phyloP scores from a whole-genome alignment of 148 eudicot species.

The Chenopodium formosanum region DNA sequence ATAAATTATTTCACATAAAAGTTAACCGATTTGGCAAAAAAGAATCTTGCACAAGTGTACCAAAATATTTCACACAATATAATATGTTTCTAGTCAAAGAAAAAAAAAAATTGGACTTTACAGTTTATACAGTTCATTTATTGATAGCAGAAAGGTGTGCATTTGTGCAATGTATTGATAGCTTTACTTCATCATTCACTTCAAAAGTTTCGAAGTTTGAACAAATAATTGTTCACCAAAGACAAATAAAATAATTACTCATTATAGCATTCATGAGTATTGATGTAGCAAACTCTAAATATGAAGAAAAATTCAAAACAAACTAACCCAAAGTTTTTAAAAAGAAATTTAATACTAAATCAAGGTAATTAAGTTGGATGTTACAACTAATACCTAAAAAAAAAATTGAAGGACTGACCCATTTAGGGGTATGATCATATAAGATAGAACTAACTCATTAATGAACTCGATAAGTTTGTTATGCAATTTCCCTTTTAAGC shows the following conservation, averaged over 20 bases:
- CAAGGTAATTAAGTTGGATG: not conserved
- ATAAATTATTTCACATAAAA: not conserved
- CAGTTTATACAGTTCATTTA: not conserved
- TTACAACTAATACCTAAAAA: not conserved
- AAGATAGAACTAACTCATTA: not conserved
- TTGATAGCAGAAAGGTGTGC: slow-evolving; percentile 7
- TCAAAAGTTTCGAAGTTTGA: slow-evolving; percentile 2
- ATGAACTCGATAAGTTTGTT: not conserved
- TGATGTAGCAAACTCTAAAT: slow-evolving; percentile 6
- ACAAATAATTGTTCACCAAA: slow-evolving; percentile 14
- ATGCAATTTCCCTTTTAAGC: not conserved
- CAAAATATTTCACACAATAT: not conserved
- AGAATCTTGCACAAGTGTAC: not conserved
- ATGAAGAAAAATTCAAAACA: slow-evolving; percentile 15
- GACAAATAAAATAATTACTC: not conserved
- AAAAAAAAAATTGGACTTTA: no score
- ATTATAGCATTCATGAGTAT: slow-evolving; percentile 10
- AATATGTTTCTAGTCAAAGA: not conserved
- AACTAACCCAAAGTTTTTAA: slow-evolving; percentile 5
- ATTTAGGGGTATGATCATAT: not conserved
- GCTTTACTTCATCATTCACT: slow-evolving; percentile 6
- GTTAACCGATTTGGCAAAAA: not conserved
- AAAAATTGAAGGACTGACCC: slow-evolving; percentile 10
- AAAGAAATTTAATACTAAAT: not conserved
- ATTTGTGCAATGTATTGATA: not conserved